Evolutionary conservation across 2,329 filamentous ascomycete species (phyloP), one percentile per base, ranked within the genome.

Genomic region (Pseudonectria foliicola): DNA sequence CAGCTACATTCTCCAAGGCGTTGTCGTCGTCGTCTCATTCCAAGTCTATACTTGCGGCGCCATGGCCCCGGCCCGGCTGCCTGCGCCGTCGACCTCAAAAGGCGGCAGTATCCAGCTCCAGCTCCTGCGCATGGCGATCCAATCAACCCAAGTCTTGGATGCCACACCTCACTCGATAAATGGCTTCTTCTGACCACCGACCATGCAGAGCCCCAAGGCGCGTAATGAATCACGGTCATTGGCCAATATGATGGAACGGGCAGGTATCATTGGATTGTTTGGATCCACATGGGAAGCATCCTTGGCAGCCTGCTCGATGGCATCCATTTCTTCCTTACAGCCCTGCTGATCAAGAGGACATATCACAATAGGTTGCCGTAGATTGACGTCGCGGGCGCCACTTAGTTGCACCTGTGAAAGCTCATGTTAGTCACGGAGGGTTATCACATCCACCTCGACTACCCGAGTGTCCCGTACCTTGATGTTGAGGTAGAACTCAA

Each of bases 281-380:
- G 83, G 83, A 48, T 90, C 87, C 41, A 96, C 82, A 42, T 85
- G 79, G 12, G 85, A 83, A 2, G 92, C 90, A 50, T 96, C 90
- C 60, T 89, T 90, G 28, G 92, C 92, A 1, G 92, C 85, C 62
- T 95, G 87, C 56, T 95, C 89, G 44, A 98, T 96, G 25, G 89
- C 89, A 52, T 95, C 89, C 87, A 98, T 95, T 64, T 96, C 92
- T 57, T 95, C 89, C 60, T 94, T 95, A 65, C 92, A 98, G 12
- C 83, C 85, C 47, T 93, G 86, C 54, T 95, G 87, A 55, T 98
- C 92, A 43, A 95, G 78, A 0, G 92, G 90, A 53, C 90, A 96
- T 33, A 96, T 92, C 24, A 96, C 87, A 38, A 98, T 95, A 5
- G 87, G 88, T 61, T 96, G 86, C 34, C 90, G 79, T 28, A 96